Conservation (phyloP, 1,284 basidiomycete species). For the Fomitopsis pinicola region DNA sequence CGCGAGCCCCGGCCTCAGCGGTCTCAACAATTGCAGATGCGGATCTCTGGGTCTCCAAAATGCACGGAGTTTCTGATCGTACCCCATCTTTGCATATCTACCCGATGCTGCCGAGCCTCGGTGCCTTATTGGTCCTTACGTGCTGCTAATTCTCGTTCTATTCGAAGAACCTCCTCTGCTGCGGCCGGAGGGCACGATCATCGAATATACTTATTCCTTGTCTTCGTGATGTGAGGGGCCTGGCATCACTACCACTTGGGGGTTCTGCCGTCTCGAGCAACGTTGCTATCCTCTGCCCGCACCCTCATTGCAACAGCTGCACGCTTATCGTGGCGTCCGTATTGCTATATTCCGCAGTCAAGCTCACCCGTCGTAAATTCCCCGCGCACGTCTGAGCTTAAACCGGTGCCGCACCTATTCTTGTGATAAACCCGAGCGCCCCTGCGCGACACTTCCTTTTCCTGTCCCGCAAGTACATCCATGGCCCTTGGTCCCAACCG, state of each 20-base stretch:
- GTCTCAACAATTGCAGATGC: conserved; percentile 10
- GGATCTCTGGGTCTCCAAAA: conserved; percentile 3
- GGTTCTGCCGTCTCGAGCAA: conserved; percentile 4
- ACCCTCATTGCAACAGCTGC: not conserved
- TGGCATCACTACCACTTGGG: not conserved
- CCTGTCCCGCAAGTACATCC: conserved; percentile 2
- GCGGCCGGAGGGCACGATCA: conserved; percentile 15
- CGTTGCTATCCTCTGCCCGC: conserved; percentile 5
- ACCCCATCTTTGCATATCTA: conserved; percentile 18
- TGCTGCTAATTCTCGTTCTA: conserved; percentile 12
- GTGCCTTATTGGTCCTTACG: conserved; percentile 20
- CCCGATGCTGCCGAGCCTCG: conserved; percentile 25
- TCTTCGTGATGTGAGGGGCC: conserved; percentile 1
- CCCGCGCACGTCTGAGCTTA: conserved; percentile 6
- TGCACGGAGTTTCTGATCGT: conserved; percentile 18
- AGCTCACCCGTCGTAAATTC: not conserved
- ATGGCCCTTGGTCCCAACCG: conserved; percentile 27
- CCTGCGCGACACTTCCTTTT: not conserved
- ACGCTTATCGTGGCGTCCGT: conserved; percentile 8
- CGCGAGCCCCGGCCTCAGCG: conserved; percentile 19
- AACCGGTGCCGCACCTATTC: conserved; percentile 1
- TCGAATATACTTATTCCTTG: conserved; percentile 5
- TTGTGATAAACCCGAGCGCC: conserved; percentile 6
- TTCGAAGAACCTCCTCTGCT: conserved; percentile 18
- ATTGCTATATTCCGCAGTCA: conserved; percentile 5